These are phyloP conservation scores for Phytophthora pluvialis DNA, from an alignment of 352 stramenopile species.

Conservation along the genomic window DNA sequence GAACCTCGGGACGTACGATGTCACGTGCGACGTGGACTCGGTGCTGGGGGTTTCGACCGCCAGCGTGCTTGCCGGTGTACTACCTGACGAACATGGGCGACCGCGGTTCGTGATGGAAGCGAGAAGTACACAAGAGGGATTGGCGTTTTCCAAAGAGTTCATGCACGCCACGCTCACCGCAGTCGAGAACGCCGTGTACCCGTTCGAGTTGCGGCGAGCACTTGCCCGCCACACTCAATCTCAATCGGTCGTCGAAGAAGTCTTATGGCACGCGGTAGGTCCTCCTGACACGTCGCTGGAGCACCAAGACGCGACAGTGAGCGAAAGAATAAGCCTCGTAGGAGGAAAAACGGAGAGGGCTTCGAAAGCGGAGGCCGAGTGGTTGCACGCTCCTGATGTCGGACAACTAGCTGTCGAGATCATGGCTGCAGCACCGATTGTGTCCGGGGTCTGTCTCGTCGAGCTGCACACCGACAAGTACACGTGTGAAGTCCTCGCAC, in stretches of 20 bases:
- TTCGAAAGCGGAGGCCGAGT: slow-evolving; percentile 34
- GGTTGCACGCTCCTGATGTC: slow-evolving; percentile 44
- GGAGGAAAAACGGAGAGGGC: slow-evolving; percentile 12
- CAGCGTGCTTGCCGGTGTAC: slow-evolving; percentile 37
- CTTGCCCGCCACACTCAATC: slow-evolving; percentile 31
- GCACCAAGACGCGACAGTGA: slow-evolving; percentile 3
- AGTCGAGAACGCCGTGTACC: slow-evolving; percentile 74
- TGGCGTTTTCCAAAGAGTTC: slow-evolving; percentile 58
- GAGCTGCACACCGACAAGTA: slow-evolving; percentile 52
- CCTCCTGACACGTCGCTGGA: slow-evolving; percentile 18
- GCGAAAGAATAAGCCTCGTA: slow-evolving; percentile 4
- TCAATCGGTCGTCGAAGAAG: slow-evolving; percentile 44
- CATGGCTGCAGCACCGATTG: slow-evolving; percentile 23
- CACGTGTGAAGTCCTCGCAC: slow-evolving; percentile 42
- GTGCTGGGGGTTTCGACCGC: slow-evolving; percentile 30
- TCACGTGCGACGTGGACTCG: slow-evolving; percentile 53
- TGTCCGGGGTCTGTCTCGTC: slow-evolving; percentile 55
- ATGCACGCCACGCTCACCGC: slow-evolving; percentile 59
- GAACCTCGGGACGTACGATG: slow-evolving; percentile 45
- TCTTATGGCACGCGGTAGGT: slow-evolving; percentile 43
- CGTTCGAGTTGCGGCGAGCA: slow-evolving; percentile 62
- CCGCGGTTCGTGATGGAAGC: slow-evolving; percentile 70
- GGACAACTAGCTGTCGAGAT: slow-evolving; percentile 40
- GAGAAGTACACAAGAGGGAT: slow-evolving; percentile 45
- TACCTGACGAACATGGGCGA: slow-evolving; percentile 56